These are phyloP conservation scores for Lentinula guzmanii DNA, from an alignment of 768 basidiomycete species.

Conservation along the genomic window DNA sequence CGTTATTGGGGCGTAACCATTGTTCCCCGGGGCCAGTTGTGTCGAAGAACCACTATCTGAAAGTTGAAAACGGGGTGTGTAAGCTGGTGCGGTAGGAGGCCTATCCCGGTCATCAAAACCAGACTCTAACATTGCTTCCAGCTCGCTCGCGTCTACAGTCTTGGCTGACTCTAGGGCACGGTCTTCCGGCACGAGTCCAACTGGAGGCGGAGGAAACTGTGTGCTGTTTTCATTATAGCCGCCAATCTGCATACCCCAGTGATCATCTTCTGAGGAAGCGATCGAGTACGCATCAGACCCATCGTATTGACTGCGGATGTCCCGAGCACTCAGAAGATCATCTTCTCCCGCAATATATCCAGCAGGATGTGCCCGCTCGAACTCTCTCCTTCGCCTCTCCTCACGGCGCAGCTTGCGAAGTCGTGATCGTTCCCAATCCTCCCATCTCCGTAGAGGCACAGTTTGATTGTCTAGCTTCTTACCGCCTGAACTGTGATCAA, in stretches of 20 bases:
- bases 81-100: conserved; percentile 35
- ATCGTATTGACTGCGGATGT: conserved; percentile 60
- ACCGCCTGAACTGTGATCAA: conserved; percentile 69
- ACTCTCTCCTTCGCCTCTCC: conserved; percentile 71
- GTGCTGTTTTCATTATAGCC: conserved; percentile 85
- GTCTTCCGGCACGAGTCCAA: conserved; percentile 49
- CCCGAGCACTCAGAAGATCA: conserved; percentile 55
- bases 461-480: conserved; percentile 45
- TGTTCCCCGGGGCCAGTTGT: conserved; percentile 33
- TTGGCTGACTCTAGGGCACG: conserved; percentile 30
- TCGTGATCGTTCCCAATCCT: conserved; percentile 97
- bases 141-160: conserved; percentile 63
- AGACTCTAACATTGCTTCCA: conserved; percentile 88
- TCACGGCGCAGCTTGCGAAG: conserved; percentile 88
- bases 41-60: conserved; percentile 43
- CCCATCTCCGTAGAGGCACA: conserved; percentile 96
- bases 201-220: conserved; percentile 80
- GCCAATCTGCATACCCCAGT: conserved; percentile 94
- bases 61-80: conserved; percentile 56
- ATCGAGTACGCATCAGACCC: conserved; percentile 79
- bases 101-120: conserved; percentile 74
- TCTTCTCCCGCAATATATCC: conserved; percentile 61
- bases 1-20: conserved; percentile 53
- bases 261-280: conserved; percentile 87
- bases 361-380: conserved; percentile 71